Base-by-base conservation (phyloP, 768 basidiomycete genomes). In the Kwoniella mangroviensis region DNA sequence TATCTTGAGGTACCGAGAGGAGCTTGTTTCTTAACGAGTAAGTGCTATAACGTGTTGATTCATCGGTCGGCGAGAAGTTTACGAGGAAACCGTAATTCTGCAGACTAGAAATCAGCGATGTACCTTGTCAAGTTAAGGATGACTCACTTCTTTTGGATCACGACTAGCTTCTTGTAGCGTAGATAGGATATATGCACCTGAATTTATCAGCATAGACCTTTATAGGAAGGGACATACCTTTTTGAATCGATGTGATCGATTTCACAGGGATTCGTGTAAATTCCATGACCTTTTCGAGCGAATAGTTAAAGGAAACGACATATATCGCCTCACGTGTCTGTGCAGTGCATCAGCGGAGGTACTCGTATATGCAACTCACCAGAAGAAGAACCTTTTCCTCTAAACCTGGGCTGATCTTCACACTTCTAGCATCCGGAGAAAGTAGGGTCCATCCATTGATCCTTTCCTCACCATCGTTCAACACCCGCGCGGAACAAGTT, bases 131-230 rank as follows among this genome's bases (percentile, higher is more conserved):
- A 28, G 43, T 49, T 49, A 13, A 49, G 5, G 34, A 34, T 34
- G 19, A 56, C 77, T 73, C 63, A 80, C 80, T 64, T 98, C 93
- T 21, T 86, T 80, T 0, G 91, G 88, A 81, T 97, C 93, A 17
- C 94, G 89, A 74, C 92, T 93, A 0, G 92, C 89, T 81, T 96
- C 93, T 83, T 98, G 93, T 2, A 98, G 86, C 2, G 95, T 90
- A 1, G 95, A 97, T 52, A 98, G 84, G 69, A 98, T 98, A 80
- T 98, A 99, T 55, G 92, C 89, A n/a, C 95, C 95, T 94, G 65
- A 4, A 49, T 49, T 51, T 26, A 66, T 69, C 45, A 65, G 66
- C 40, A 26, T 17, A 42, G 51, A 66, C 10, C 34, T 34, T 34
- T 3, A 49, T 49, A 13, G 10, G 4, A 49, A 49, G 45, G 49